Conservation (phyloP, 805 yeast genomes). For the Isabelozyma heimii region DNA sequence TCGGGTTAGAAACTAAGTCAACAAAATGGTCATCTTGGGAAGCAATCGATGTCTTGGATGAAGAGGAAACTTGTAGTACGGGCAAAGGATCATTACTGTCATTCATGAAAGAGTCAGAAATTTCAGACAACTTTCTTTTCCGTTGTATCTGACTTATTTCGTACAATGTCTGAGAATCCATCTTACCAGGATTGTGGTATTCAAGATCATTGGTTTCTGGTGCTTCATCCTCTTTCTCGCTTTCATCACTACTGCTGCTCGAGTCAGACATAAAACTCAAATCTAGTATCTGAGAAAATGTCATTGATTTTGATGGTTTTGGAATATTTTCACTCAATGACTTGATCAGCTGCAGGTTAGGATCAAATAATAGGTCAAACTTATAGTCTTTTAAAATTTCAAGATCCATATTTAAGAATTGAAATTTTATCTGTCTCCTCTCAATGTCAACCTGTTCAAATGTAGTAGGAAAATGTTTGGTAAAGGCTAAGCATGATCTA, state of each 20-base stretch:
- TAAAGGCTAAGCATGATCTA: not conserved
- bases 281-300: not conserved
- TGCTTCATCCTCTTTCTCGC: not conserved
- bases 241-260: not conserved
- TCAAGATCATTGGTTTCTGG: not conserved
- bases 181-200: not conserved
- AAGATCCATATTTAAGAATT: slow-evolving; percentile 11
- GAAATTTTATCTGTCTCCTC: slow-evolving; percentile 4
- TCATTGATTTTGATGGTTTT: not conserved
- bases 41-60: slow-evolving; percentile 4
- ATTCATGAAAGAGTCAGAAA: not conserved
- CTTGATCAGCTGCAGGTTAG: not conserved
- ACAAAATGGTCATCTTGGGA: not conserved
- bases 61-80: slow-evolving; percentile 11
- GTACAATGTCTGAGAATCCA: slow-evolving; percentile 8
- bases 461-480: slow-evolving; percentile 20
- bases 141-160: slow-evolving; percentile 17
- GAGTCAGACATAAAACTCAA: not conserved
- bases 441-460: slow-evolving; percentile 27
- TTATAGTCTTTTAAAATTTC: slow-evolving; percentile 21
- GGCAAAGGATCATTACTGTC: not conserved
- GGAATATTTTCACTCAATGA: not conserved
- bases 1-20: not conserved
- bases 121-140: not conserved
- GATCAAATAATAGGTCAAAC: slow-evolving; percentile 14